phyloP scores from a whole-genome alignment of 1,139 yeast species.

The Martiniozyma asiatica region DNA sequence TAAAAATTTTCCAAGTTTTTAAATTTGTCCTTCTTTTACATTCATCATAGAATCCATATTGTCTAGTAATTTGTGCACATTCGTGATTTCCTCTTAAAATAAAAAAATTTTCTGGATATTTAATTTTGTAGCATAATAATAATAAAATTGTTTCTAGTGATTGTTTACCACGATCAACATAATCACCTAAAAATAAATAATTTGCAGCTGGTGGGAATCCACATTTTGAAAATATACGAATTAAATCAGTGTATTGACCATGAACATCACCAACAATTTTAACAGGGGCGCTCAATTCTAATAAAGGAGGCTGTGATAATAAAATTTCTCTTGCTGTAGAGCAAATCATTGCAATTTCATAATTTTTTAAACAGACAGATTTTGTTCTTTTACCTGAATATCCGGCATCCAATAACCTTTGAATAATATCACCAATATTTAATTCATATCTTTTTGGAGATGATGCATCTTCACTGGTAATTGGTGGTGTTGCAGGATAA shows the following conservation, averaged over 20 bases:
- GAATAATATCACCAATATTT: conserved; percentile 82
- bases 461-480: conserved; percentile 6
- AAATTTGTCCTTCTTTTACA: conserved; percentile 81
- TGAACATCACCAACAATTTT: conserved; percentile 97
- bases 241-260: conserved; percentile 88
- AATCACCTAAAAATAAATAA: conserved; percentile 86
- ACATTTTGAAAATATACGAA: conserved; percentile 85
- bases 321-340: conserved; percentile 80
- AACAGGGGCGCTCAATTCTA: conserved; percentile 89
- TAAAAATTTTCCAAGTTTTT: conserved; percentile 86
- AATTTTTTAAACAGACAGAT: conserved; percentile 73
- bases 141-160: conserved; percentile 81
- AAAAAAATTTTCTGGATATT: conserved; percentile 93
- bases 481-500: neutral
- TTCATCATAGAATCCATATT: conserved; percentile 94
- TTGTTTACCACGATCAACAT: conserved; percentile 95
- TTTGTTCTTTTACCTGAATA: conserved; percentile 89
- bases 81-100: conserved; percentile 90
- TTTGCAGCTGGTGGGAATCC: conserved; percentile 97
- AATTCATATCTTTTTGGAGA: conserved; percentile 28
- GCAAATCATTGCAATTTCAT: conserved; percentile 80
- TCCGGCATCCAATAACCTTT: conserved; percentile 85
- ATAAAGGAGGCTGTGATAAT: conserved; percentile 73
- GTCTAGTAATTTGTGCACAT: conserved; percentile 91
- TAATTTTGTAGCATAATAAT: conserved; percentile 81